Evolutionary conservation across 805 yeast species (phyloP).

Genomic region (Phaffomyces thermotolerans): DNA sequence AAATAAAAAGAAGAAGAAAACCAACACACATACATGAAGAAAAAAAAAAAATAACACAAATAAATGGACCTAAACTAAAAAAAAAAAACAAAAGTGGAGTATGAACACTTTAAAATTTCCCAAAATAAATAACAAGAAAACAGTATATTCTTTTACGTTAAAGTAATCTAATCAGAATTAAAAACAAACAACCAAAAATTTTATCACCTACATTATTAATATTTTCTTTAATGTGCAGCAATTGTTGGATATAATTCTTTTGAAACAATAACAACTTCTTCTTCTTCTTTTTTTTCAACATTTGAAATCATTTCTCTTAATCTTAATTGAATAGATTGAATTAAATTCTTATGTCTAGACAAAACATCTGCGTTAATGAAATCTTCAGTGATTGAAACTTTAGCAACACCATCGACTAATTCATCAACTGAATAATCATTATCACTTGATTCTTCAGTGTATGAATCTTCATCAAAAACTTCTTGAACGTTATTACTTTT

Average conservation of each 20-base stretch:
- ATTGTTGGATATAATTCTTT: slow-evolving; percentile 17
- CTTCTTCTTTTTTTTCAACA: slow-evolving; percentile 6
- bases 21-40: too few relatives aligned
- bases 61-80: too few relatives aligned
- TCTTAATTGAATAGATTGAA: slow-evolving; percentile 14
- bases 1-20: too few relatives aligned
- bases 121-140: neutral
- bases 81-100: too few relatives aligned
- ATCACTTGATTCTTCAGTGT: too few relatives aligned
- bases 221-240: slow-evolving; percentile 6
- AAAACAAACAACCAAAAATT: neutral
- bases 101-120: neutral
- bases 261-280: neutral
- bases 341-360: slow-evolving; percentile 16
- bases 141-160: too few relatives aligned
- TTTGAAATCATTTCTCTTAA: slow-evolving; percentile 10
- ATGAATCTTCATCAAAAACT: neutral
- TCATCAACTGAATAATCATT: slow-evolving; percentile 1
- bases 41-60: too few relatives aligned
- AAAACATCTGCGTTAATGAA: neutral
- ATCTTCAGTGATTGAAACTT: slow-evolving; percentile 3
- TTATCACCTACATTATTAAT: neutral
- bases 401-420: neutral
- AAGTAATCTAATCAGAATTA: neutral
- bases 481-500: slow-evolving; percentile 20